phyloP scores from a whole-genome alignment of 805 yeast genomes.

The Candida ulmi region DNA sequence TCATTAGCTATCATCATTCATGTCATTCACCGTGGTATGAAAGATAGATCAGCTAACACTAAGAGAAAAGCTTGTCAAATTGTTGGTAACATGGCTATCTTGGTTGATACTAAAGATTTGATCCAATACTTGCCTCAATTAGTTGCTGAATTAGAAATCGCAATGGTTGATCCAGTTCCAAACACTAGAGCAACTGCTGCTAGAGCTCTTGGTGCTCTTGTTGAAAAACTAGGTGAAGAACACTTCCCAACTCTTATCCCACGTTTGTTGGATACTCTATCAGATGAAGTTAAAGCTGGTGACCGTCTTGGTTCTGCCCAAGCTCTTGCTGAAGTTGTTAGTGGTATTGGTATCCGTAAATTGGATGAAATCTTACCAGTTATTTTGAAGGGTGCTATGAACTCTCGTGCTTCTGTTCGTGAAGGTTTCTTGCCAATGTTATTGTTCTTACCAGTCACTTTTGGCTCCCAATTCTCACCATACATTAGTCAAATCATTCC shows the following conservation, averaged over 20 bases:
- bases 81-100: conserved; percentile 97
- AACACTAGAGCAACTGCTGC: conserved; percentile 96
- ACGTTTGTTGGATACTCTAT: conserved; percentile 65
- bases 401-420: conserved; percentile 65
- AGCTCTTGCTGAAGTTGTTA: conserved; percentile 88
- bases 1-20: conserved; percentile 92
- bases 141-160: conserved; percentile 77
- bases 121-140: conserved; percentile 75
- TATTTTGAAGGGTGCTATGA: conserved; percentile 65
- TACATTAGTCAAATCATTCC: conserved; percentile 82
- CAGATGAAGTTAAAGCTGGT: conserved; percentile 75
- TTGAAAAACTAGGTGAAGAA: conserved; percentile 94
- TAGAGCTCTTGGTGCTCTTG: conserved; percentile 92
- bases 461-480: conserved; percentile 87
- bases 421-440: conserved; percentile 91
- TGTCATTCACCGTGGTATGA: conserved; percentile 93
- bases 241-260: conserved; percentile 90
- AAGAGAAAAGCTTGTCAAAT: conserved; percentile 95
- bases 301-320: conserved; percentile 97
- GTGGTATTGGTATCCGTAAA: conserved; percentile 84
- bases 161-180: conserved; percentile 99
- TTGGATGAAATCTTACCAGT: conserved; percentile 85
- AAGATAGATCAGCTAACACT: conserved; percentile 87
- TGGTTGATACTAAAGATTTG: conserved; percentile 84
- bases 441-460: conserved; percentile 88